These are phyloP conservation scores for Penicillium coffeae DNA, from an alignment of 495 filamentous ascomycete species.

Conservation along the genomic window DNA sequence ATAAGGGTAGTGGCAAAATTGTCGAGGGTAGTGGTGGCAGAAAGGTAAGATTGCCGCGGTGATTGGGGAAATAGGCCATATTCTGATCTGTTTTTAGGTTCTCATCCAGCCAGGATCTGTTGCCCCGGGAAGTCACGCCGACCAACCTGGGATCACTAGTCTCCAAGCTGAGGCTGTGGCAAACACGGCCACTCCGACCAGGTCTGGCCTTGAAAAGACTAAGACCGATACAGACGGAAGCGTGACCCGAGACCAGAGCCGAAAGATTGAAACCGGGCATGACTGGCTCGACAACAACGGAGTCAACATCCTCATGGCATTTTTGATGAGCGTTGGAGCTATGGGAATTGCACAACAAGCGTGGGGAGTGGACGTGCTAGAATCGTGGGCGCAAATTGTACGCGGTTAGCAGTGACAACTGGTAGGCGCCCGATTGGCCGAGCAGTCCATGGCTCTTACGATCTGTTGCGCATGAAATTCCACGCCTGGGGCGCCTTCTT, in stretches of 20 bases:
- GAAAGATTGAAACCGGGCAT: slow-evolving; percentile 66
- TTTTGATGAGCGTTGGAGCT: slow-evolving; percentile 70
- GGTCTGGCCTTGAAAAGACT: slow-evolving; percentile 12
- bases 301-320: slow-evolving; percentile 88
- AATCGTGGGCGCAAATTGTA: slow-evolving; percentile 1
- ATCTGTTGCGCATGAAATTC: neutral
- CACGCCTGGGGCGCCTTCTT: neutral
- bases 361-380: slow-evolving; percentile 33
- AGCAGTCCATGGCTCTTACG: neutral
- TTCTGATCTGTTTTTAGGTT: slow-evolving; percentile 43
- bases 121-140: slow-evolving; percentile 4
- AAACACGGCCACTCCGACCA: slow-evolving; percentile 32
- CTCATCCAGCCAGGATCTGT: slow-evolving; percentile 35
- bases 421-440: neutral
- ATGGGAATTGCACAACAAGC: slow-evolving; percentile 57
- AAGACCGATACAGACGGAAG: slow-evolving; percentile 26
- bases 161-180: slow-evolving; percentile 23
- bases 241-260: slow-evolving; percentile 64
- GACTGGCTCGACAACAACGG: slow-evolving; percentile 90
- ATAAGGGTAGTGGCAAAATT: slow-evolving; percentile 76
- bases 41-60: slow-evolving; percentile 63
- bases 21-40: slow-evolving; percentile 82
- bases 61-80: no score
- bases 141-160: slow-evolving; percentile 1
- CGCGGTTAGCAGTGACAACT: neutral